Base-by-base conservation (phyloP, 768 basidiomycete genomes). In the Tremella fuciformis region DNA sequence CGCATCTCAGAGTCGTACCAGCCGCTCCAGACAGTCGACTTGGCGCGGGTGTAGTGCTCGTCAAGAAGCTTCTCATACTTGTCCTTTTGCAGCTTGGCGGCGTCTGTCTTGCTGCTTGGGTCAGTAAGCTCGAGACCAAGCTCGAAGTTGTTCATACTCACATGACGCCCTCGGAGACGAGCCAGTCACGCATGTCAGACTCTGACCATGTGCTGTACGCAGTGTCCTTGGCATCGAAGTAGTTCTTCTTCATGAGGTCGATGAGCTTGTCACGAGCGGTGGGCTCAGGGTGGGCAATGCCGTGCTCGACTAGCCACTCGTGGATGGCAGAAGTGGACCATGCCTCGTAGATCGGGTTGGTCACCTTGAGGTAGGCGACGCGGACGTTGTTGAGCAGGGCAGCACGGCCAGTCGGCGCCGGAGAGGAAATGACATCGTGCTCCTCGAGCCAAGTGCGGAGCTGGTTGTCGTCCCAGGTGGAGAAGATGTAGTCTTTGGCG, bases 261-360 rank as follows among this genome's bases (percentile, higher is more conserved):
- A 84, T 64, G 34, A 92, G 82, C 54, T 82, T 80, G 50, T 84
- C 82, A 42, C 85, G 82, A 21, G 69, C 66, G 51, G 78, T 77
- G 56, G 85, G 85, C 59, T 85, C 83, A 67, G 85, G 77, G 70
- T 86, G 82, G 67, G 91, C 80, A 64, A 96, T 77, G 58, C 86
- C 83, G 74, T 91, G 90, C 8, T 82, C 77, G 13, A 89, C 79
- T 47, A 96, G 86, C 92, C 93, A 97, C 57, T 86, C 80, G 56
- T 86, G 85, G 51, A 92, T 84, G 73, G 89, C 88, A 2, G 84
- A 86, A 72, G 89, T 87, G 54, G 85, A 86, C 93, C 94, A 98
- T 2, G 85, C 83, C 19, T 88, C 80, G 84, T 88, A 98, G 38
- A 87, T 76, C 1, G 88, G 87, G 19, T 84, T 70, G 6, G 83